phyloP scores from a whole-genome alignment of 805 yeast species.

The Ogataea allantospora region DNA sequence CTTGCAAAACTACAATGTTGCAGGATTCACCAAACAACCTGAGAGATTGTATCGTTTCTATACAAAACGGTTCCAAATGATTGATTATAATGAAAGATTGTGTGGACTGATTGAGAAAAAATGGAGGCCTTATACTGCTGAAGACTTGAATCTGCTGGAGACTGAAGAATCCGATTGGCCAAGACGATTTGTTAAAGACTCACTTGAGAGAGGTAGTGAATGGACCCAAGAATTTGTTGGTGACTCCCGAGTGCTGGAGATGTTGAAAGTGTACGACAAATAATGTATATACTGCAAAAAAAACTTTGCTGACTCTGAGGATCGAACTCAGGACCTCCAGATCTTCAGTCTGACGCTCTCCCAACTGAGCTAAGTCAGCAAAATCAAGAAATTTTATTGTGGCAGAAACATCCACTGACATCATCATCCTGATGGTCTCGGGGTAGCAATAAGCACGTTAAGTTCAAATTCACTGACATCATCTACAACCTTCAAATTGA shows the following conservation, averaged over 20 bases:
- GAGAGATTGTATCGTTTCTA: conserved; percentile 75
- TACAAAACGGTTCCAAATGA: conserved; percentile 56
- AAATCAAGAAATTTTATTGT: neutral
- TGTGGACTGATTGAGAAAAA: conserved; percentile 37
- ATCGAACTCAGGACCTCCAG: conserved; percentile 29
- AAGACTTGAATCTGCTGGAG: conserved; percentile 41
- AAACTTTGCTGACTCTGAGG: conserved; percentile 25
- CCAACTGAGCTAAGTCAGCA: conserved; percentile 29
- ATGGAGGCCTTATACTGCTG: conserved; percentile 50
- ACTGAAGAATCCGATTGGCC: conserved; percentile 91
- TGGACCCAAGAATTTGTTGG: conserved; percentile 77
- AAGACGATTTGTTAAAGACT: conserved; percentile 71
- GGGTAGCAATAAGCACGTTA: too few relatives aligned
- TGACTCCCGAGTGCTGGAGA: conserved; percentile 62
- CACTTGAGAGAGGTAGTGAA: conserved; percentile 73
- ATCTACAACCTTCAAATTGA: too few relatives aligned
- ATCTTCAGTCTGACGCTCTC: conserved; percentile 31
- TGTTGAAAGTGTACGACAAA: conserved; percentile 46
- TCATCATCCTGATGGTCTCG: too few relatives aligned
- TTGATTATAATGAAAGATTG: conserved; percentile 30
- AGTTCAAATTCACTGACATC: too few relatives aligned
- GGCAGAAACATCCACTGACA: neutral
- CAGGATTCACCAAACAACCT: conserved; percentile 79
- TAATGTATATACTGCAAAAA: conserved; percentile 9
- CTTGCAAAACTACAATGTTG: conserved; percentile 69